A percentile compares a stretch with the other conserved stretches of the same genome.
Conservation (phyloP, 2,329 filamentous ascomycete species). For the Penicillium corylophilum region DNA sequence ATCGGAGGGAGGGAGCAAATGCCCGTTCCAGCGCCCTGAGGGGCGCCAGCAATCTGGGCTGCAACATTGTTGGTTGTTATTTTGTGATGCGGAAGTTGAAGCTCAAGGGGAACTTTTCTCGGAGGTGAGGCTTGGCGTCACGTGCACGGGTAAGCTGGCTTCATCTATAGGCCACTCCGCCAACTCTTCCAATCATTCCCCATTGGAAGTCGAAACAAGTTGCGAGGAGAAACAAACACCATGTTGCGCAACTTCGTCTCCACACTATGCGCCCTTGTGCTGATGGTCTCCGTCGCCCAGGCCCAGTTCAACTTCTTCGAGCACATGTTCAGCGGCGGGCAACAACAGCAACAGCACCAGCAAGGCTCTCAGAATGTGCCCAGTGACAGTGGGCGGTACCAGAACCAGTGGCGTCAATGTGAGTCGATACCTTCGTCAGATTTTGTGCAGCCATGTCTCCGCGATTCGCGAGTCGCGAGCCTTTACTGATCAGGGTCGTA, state of each 20-base stretch:
- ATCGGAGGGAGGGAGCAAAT: conserved; percentile 32
- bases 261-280: conserved; percentile 49
- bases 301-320: conserved; percentile 98
- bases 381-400: conserved; percentile 81
- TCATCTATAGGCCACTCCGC: conserved; percentile 19
- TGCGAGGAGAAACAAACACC: neutral
- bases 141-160: conserved; percentile 33
- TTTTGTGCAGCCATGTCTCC: too few relatives aligned
- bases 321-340: conserved; percentile 80
- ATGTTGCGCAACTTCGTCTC: conserved; percentile 31
- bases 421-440: conserved; percentile 21
- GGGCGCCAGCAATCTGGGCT: conserved; percentile 43
- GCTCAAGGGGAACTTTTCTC: conserved; percentile 30
- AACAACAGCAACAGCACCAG: conserved; percentile 55
- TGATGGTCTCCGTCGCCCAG: conserved; percentile 58
- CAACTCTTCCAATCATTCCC: neutral
- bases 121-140: conserved; percentile 29
- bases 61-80: conserved; percentile 39
- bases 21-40: conserved; percentile 40
- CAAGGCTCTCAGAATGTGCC: conserved; percentile 71
- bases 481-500: conserved; percentile 1
- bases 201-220: too few relatives aligned
- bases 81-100: conserved; percentile 17
- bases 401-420: conserved; percentile 68
- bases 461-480: neutral